These are phyloP conservation scores for Vitis hybrid DNA, from an alignment of 177 flowering plant genomes.

Conservation along the genomic window DNA sequence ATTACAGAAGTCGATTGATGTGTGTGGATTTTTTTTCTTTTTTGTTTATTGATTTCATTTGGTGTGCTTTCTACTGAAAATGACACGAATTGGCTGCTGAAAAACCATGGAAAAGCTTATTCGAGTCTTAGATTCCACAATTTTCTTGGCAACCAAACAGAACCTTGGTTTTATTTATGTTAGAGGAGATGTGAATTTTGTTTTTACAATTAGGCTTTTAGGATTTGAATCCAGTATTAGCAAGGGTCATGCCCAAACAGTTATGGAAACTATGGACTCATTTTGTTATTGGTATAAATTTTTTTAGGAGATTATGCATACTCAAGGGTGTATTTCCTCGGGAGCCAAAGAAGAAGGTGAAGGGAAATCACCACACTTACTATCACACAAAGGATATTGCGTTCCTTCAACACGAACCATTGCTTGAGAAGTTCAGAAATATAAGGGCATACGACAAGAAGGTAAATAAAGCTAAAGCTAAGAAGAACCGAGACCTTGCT, in stretches of 20 bases:
- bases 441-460: slow-evolving; percentile 65
- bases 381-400: slow-evolving; percentile 80
- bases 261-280: background rate
- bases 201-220: no score
- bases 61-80: no score
- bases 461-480: slow-evolving; percentile 67
- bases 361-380: slow-evolving; percentile 91
- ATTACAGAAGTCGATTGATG: background rate
- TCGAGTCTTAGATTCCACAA: no score
- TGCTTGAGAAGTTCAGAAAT: slow-evolving; percentile 69
- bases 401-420: slow-evolving; percentile 75
- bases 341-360: slow-evolving; percentile 90
- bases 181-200: no score
- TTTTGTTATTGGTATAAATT: slow-evolving; percentile 4
- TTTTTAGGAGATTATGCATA: slow-evolving; percentile 72
- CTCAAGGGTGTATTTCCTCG: slow-evolving; percentile 85
- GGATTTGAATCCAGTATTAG: no score
- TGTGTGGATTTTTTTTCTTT: slow-evolving; percentile 1
- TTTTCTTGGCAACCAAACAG: no score
- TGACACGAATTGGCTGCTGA: no score
- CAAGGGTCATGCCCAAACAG: no score
- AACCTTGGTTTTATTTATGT: no score
- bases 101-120: no score
- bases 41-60: background rate
- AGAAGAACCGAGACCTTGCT: slow-evolving; percentile 67